Percentiles rank a stretch among this genome's conserved stretches.
These are phyloP conservation scores for Lentithecium fluviatile DNA, from an alignment of 495 filamentous ascomycete genomes.

Conservation along the genomic window DNA sequence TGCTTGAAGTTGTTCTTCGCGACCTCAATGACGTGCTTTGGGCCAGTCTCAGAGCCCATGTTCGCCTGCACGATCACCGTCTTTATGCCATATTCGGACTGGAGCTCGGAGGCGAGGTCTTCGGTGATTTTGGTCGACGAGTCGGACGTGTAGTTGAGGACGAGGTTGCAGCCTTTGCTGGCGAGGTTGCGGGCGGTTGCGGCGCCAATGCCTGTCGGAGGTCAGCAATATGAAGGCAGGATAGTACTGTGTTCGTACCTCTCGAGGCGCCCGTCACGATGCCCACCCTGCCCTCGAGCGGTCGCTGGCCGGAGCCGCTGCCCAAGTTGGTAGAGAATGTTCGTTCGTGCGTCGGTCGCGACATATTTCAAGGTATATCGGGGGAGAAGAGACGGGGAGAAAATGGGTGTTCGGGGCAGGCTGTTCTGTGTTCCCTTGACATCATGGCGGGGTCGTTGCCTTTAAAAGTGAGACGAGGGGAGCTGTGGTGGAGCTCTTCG, in stretches of 20 bases:
- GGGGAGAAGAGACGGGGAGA: too few relatives aligned
- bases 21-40: slow-evolving; percentile 46
- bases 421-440: background rate
- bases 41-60: slow-evolving; percentile 50
- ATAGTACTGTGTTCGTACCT: slow-evolving; percentile 26
- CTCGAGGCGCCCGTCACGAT: slow-evolving; percentile 45
- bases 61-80: slow-evolving; percentile 59
- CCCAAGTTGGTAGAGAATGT: slow-evolving; percentile 35
- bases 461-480: background rate
- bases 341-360: slow-evolving; percentile 25
- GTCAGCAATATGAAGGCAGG: background rate
- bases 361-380: slow-evolving; percentile 23
- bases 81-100: slow-evolving; percentile 42
- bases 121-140: slow-evolving; percentile 43
- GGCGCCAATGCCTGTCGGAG: slow-evolving; percentile 72
- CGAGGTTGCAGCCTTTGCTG: slow-evolving; percentile 48
- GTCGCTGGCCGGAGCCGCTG: slow-evolving; percentile 11
- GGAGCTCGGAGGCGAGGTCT: slow-evolving; percentile 43
- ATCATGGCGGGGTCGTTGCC: slow-evolving; percentile 8
- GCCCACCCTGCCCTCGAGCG: slow-evolving; percentile 42
- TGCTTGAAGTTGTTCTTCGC: slow-evolving; percentile 55
- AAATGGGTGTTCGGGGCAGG: background rate
- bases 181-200: slow-evolving; percentile 70
- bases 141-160: slow-evolving; percentile 48
- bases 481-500: slow-evolving; percentile 20